A percentile compares a stretch with the other conserved stretches of the same genome.
Evolutionary conservation across 495 filamentous ascomycete genomes (phyloP).

Genomic region (Staphylotrichum tortipilum): DNA sequence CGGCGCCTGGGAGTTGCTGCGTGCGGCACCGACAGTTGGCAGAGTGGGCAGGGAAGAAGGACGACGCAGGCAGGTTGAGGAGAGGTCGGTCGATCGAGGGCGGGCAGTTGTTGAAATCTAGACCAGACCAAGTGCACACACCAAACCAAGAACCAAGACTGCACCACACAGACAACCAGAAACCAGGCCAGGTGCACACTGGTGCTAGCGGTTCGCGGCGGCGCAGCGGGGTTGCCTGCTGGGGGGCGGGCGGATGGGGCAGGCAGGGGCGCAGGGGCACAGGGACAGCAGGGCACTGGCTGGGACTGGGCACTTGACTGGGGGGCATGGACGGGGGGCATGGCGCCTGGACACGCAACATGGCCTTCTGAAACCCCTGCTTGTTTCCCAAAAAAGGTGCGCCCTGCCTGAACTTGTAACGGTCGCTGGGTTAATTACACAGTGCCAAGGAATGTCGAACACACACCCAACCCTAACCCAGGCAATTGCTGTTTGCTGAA

Average conservation of each 20-base stretch:
- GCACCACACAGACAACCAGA: no score
- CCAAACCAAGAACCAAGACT: no score
- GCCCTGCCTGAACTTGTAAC: constrained; percentile 6
- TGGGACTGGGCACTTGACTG: no score
- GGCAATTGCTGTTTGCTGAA: no score
- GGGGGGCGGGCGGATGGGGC: constrained; percentile 5
- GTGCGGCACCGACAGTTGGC: constrained; percentile 12
- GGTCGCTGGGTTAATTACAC: constrained; percentile 1
- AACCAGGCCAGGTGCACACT: neutral
- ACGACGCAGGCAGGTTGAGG: neutral
- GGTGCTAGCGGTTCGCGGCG: constrained; percentile 11
- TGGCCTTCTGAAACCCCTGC: constrained; percentile 15
- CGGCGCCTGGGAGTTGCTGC: constrained; percentile 22
- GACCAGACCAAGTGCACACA: no score
- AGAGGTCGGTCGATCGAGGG: neutral
- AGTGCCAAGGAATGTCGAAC: no score
- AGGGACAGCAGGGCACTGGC: no score
- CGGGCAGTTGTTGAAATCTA: constrained; percentile 4
- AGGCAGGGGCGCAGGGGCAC: no score
- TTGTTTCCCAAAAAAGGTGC: neutral
- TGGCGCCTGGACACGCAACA: constrained; percentile 6
- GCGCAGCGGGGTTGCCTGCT: constrained; percentile 14
- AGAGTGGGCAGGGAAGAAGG: constrained; percentile 1
- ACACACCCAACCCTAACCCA: no score
- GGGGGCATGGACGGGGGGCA: no score